Percentiles rank a stretch among this genome's conserved stretches.
Conservation (phyloP, 2,329 filamentous ascomycete genomes). For the Huntiella omanensis region DNA sequence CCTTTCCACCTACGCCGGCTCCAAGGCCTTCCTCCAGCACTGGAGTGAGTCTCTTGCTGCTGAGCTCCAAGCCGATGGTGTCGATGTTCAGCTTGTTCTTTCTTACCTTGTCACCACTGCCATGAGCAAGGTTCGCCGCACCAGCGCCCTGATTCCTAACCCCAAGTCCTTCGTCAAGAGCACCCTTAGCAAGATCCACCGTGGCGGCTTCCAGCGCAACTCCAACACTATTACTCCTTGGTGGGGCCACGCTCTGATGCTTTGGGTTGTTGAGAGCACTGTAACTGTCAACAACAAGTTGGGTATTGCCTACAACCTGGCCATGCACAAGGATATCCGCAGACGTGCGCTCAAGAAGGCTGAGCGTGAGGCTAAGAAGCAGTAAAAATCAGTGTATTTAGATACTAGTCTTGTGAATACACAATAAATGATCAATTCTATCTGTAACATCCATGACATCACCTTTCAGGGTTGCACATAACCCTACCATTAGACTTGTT, state of each 20-base stretch:
- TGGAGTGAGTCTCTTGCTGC: constrained; percentile 77
- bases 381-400: not conserved
- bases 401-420: not conserved
- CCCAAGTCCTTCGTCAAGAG: constrained; percentile 67
- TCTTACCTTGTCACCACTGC: constrained; percentile 87
- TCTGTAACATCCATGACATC: too few species aligned
- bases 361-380: constrained; percentile 61
- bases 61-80: constrained; percentile 61
- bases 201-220: constrained; percentile 52
- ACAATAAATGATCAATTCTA: not conserved
- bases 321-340: constrained; percentile 70
- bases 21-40: constrained; percentile 93
- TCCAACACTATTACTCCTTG: constrained; percentile 78
- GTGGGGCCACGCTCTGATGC: constrained; percentile 80
- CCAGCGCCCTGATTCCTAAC: constrained; percentile 60
- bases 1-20: constrained; percentile 88
- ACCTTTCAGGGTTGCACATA: too few species aligned
- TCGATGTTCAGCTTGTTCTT: constrained; percentile 81
- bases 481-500: too few species aligned
- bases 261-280: constrained; percentile 54
- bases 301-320: constrained; percentile 31
- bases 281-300: constrained; percentile 30
- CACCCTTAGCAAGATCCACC: constrained; percentile 63
- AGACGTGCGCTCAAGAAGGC: constrained; percentile 67
- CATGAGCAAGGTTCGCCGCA: constrained; percentile 86